A percentile compares a stretch with the other conserved stretches of the same genome.
Evolutionary conservation across 768 basidiomycete species (phyloP).

Genomic region (Mycena vitilis): DNA sequence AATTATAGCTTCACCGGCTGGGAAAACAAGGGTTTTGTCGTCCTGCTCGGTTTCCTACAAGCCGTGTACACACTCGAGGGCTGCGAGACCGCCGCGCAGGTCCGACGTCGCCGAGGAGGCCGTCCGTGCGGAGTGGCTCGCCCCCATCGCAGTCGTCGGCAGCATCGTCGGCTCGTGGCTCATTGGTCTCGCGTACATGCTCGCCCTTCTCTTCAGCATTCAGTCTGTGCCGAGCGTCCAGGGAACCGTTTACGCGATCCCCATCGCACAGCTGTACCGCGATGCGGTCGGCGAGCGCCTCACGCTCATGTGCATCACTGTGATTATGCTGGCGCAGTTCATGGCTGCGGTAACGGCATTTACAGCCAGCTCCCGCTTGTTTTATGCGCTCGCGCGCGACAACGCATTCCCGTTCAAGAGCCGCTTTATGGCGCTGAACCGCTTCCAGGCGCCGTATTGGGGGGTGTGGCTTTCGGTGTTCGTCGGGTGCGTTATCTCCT

Average conservation of each 20-base stretch:
- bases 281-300: conserved; percentile 62
- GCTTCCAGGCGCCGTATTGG: conserved; percentile 64
- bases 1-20: conserved; percentile 64
- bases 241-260: conserved; percentile 63
- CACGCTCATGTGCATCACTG: conserved; percentile 62
- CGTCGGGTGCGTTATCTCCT: conserved; percentile 65
- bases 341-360: conserved; percentile 69
- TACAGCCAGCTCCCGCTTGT: conserved; percentile 66
- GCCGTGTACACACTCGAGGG: conserved; percentile 72
- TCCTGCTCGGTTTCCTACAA: conserved; percentile 68
- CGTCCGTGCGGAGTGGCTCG: conserved; percentile 64
- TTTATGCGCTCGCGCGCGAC: conserved; percentile 68
- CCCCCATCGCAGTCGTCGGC: conserved; percentile 67
- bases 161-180: conserved; percentile 69
- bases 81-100: conserved; percentile 73
- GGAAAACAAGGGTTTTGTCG: conserved; percentile 64
- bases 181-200: conserved; percentile 67
- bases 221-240: conserved; percentile 64
- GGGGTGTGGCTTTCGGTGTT: conserved; percentile 68
- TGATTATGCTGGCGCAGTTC: conserved; percentile 62
- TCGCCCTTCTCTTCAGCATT: conserved; percentile 67
- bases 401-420: conserved; percentile 61
- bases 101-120: conserved; percentile 74
- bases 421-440: conserved; percentile 62
- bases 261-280: conserved; percentile 68